Evolutionary conservation across 257 asterid genomes (phyloP).

Genomic region (Knoxia roxburghii): DNA sequence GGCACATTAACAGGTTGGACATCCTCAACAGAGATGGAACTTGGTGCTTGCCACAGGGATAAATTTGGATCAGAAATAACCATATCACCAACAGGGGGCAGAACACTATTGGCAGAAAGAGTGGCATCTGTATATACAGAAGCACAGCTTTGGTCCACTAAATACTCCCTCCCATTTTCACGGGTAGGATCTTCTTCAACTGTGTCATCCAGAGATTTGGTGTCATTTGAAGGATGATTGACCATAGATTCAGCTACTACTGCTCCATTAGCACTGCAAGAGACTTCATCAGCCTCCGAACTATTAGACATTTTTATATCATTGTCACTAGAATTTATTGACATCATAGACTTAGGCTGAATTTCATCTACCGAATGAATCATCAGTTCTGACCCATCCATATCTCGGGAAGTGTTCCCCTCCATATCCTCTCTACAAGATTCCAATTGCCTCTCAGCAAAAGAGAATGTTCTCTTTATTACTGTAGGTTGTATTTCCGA

Average conservation of each 20-base stretch:
- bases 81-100: constrained; percentile 4
- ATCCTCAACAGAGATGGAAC: constrained; percentile 12
- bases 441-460: constrained; percentile 33
- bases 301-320: constrained; percentile 17
- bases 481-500: constrained; percentile 31
- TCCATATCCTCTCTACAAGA: constrained; percentile 23
- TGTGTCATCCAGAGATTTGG: constrained; percentile 20
- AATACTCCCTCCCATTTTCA: constrained; percentile 18
- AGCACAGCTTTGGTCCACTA: constrained; percentile 20
- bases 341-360: constrained; percentile 20
- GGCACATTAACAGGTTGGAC: constrained; percentile 18
- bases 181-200: constrained; percentile 19
- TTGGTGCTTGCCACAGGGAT: constrained; percentile 17
- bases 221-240: constrained; percentile 9
- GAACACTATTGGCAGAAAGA: constrained; percentile 9
- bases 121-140: constrained; percentile 22
- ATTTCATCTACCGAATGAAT: constrained; percentile 23
- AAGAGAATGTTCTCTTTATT: constrained; percentile 33
- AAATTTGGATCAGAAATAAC: constrained; percentile 23
- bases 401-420: constrained; percentile 15
- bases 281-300: constrained; percentile 22
- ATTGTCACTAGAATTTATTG: constrained; percentile 22
- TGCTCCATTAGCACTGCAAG: constrained; percentile 20
- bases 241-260: constrained; percentile 14
- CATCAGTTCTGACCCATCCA: constrained; percentile 22